Base-by-base conservation (phyloP, 345 rosid species). In the Bruguiera parviflora region DNA sequence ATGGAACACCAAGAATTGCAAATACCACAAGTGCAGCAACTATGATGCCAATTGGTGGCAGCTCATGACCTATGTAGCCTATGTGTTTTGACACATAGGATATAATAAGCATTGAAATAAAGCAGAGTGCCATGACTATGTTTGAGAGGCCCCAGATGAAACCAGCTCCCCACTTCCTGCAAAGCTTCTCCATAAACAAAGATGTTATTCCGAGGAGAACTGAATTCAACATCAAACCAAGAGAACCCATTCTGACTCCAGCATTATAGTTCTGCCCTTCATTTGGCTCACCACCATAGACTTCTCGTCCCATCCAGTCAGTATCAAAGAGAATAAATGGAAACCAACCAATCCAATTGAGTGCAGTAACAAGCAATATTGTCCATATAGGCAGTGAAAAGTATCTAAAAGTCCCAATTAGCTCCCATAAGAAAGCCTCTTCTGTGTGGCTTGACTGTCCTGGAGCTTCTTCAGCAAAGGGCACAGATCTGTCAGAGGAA, bases 291-390 rank as follows among this genome's bases (percentile, higher is more conserved):
- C 98, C 96, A 29, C 99, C 91, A 59, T 85, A 95, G 53, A 92
- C 86, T 84, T 95, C 97, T 74, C 99, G 79, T 58, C 99, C 98
- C 97, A 95, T 88, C 99, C 99, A 95, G 76, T 95, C 99, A 71
- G 99, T 95, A 79, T 95, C 99, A 72, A 88, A 92, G 69, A 92
- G 85, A 73, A 88, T 81, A 81, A 88, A 92, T 9, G 98, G 98
- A 84, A 92, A 92, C 96, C 98, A 92, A 68, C 96, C 98, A 55
- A 87, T 81, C 98, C 98, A 92, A 73, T 90, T 90, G 74, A 89
- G 75, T 68, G 92, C 94, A 53, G 96, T 92, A 31, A 90, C 96
- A 68, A 84, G 74, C 82, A 92, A 79, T 75, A 92, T 83, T 68
- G 79, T 81, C 99, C 98, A 89, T 33, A 89, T 81, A 46, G 89